Evolutionary conservation across 2,329 filamentous ascomycete genomes (phyloP).

Genomic region (Cordyceps fumosorosea): DNA sequence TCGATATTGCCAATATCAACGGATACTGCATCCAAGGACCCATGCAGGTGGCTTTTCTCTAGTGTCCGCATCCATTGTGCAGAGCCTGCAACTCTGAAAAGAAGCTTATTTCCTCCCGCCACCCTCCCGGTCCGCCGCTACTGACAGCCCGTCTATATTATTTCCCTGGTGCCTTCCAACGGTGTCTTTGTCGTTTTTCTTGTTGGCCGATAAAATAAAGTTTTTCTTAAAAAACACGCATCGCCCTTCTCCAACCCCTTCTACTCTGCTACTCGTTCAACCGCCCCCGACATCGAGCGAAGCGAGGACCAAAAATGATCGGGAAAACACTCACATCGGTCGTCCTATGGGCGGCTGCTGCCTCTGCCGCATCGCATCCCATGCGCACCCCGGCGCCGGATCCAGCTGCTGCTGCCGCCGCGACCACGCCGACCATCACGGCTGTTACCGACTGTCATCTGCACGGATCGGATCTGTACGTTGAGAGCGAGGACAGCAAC

Average conservation of each 20-base stretch:
- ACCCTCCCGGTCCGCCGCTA: neutral
- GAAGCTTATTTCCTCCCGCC: slow-evolving; percentile 10
- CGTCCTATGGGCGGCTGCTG: slow-evolving; percentile 2
- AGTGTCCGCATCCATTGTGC: neutral
- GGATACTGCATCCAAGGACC: neutral
- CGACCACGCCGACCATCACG: slow-evolving; percentile 23
- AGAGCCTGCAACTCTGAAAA: slow-evolving; percentile 8
- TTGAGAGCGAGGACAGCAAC: neutral
- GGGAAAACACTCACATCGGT: neutral
- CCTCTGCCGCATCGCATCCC: slow-evolving; percentile 2
- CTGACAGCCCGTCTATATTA: neutral
- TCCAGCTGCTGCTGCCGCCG: slow-evolving; percentile 5
- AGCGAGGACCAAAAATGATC: neutral
- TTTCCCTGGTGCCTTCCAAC: neutral
- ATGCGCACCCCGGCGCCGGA: slow-evolving; percentile 8
- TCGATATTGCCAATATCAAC: neutral
- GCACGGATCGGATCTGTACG: slow-evolving; percentile 34
- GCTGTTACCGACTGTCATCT: slow-evolving; percentile 36
- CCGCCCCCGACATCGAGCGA: neutral
- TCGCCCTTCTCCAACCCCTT: neutral
- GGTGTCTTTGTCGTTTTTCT: too few species aligned
- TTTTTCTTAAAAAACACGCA: neutral
- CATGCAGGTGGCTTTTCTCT: neutral
- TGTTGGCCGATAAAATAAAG: too few species aligned
- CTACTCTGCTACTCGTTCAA: neutral